phyloP scores from a whole-genome alignment of 2,329 filamentous ascomycete species.

The Aspergillus sp. region DNA sequence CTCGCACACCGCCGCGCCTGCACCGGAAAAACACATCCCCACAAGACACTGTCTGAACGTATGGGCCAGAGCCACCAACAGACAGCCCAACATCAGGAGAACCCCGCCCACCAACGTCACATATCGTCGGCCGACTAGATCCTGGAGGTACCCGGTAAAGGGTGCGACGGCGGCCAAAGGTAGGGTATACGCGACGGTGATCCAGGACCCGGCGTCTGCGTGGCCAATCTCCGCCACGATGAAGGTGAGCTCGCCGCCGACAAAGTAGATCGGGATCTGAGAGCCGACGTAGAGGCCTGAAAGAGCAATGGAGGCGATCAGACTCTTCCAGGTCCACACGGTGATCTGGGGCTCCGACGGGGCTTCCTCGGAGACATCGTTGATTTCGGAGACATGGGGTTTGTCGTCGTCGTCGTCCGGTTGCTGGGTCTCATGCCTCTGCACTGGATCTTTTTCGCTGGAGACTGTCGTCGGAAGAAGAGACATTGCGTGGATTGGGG shows the following conservation, averaged over 20 bases:
- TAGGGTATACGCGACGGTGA: not conserved
- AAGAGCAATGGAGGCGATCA: not conserved
- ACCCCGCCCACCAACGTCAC: not conserved
- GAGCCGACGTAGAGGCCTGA: conserved; percentile 2
- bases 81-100: not conserved
- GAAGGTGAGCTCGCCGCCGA: not conserved
- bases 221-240: not conserved
- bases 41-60: not conserved
- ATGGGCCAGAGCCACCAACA: not conserved
- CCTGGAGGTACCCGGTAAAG: conserved; percentile 1
- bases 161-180: not conserved
- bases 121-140: conserved; percentile 1
- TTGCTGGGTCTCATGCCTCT: not conserved
- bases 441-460: not conserved
- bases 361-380: not conserved
- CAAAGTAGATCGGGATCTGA: conserved; percentile 1
- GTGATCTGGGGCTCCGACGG: not conserved
- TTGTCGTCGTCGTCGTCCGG: not conserved
- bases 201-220: not conserved
- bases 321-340: not conserved
- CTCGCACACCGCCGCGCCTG: not conserved
- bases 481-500: not conserved
- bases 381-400: not conserved
- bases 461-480: not conserved
- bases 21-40: conserved; percentile 2